These are phyloP conservation scores for Emydomyces testavorans DNA, from an alignment of 2,329 filamentous ascomycete species.

Conservation along the genomic window DNA sequence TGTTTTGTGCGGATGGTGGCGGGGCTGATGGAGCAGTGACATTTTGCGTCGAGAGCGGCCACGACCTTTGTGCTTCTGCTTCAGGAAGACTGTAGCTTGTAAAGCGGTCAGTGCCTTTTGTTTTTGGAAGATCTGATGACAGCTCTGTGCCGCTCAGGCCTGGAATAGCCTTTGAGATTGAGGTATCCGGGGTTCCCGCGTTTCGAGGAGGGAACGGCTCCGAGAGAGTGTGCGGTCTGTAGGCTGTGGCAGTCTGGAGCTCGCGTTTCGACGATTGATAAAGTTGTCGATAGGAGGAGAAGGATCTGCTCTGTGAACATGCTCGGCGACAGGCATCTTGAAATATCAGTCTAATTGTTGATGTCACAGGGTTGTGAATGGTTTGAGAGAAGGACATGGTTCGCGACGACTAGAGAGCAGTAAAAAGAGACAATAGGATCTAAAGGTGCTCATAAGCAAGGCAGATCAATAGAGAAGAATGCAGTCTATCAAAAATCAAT, in stretches of 20 bases:
- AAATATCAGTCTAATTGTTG: constrained; percentile 34
- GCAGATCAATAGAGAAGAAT: not conserved
- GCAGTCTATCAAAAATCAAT: not conserved
- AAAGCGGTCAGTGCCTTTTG: constrained; percentile 21
- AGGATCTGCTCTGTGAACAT: constrained; percentile 35
- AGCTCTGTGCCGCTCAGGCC: constrained; percentile 39
- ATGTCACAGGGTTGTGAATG: constrained; percentile 36
- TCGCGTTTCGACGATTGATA: constrained; percentile 46
- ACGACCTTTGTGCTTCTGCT: constrained; percentile 55
- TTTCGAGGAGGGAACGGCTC: constrained; percentile 45
- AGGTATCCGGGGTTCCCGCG: constrained; percentile 47
- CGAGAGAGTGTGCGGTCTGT: constrained; percentile 49
- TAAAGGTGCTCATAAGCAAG: not conserved
- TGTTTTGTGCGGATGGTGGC: constrained; percentile 25
- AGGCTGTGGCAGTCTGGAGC: constrained; percentile 55
- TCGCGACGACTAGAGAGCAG: constrained; percentile 1
- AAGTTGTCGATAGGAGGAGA: constrained; percentile 37
- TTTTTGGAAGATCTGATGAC: constrained; percentile 20
- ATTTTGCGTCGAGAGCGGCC: constrained; percentile 31
- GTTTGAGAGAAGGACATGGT: constrained; percentile 33
- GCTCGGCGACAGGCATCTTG: constrained; percentile 29
- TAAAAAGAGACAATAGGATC: not conserved
- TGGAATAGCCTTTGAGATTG: constrained; percentile 45
- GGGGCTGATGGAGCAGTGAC: constrained; percentile 21
- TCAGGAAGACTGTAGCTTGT: constrained; percentile 45